Evolutionary conservation across 2,329 filamentous ascomycete genomes (phyloP).

Genomic region (Fusarium verrucosum): DNA sequence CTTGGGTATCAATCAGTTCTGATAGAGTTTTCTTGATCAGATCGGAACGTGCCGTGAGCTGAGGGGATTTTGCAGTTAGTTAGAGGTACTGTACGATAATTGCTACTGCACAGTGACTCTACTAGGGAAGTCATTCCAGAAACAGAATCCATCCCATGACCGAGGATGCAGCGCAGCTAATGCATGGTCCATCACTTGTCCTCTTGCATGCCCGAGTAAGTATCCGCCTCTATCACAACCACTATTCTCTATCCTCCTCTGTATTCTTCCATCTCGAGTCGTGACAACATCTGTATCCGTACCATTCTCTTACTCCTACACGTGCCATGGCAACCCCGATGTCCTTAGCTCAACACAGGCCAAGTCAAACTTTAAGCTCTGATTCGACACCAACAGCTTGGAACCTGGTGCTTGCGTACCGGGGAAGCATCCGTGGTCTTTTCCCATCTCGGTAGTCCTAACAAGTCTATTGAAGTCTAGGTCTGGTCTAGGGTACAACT

Average conservation of each 20-base stretch:
- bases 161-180: constrained; percentile 18
- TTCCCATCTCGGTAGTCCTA: constrained; percentile 10
- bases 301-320: constrained; percentile 2
- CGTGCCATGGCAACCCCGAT: background rate
- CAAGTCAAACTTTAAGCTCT: constrained; percentile 12
- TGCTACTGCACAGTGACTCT: no score
- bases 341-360: background rate
- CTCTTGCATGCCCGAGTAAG: constrained; percentile 18
- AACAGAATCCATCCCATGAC: constrained; percentile 35
- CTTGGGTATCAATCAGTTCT: constrained; percentile 23
- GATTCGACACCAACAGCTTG: constrained; percentile 32
- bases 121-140: constrained; percentile 23
- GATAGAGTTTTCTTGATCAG: background rate
- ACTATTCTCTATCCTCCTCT: background rate
- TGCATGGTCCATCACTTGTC: constrained; percentile 27
- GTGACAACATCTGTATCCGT: background rate
- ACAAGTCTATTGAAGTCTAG: background rate
- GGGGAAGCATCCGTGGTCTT: constrained; percentile 34
- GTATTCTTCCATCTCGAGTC: background rate
- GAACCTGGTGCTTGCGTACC: constrained; percentile 31
- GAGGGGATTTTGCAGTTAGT: background rate
- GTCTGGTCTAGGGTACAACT: constrained; percentile 13
- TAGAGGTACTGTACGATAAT: background rate
- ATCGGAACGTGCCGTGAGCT: constrained; percentile 7
- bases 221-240: constrained; percentile 1